phyloP scores from a whole-genome alignment of 805 yeast species.

The Myxozyma kluyveri region DNA sequence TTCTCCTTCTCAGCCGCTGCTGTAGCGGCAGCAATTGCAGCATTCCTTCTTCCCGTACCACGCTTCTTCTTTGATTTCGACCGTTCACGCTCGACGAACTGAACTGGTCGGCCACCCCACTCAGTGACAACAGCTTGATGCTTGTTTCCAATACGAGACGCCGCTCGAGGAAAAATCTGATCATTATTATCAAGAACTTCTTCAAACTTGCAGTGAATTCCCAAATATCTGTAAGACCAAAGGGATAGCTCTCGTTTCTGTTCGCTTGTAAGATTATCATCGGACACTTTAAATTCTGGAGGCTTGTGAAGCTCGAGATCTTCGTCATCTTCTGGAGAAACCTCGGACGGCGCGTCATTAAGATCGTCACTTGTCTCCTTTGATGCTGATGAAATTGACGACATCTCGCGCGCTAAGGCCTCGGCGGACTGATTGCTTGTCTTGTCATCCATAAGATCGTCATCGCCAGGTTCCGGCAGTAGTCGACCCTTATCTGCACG shows the following conservation, averaged over 20 bases:
- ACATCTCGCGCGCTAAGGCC: not conserved
- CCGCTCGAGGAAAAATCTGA: slow-evolving; percentile 76
- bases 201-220: slow-evolving; percentile 68
- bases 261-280: slow-evolving; percentile 32
- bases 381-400: not conserved
- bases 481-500: slow-evolving; percentile 39
- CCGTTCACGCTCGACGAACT: slow-evolving; percentile 41
- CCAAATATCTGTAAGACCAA: slow-evolving; percentile 80
- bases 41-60: slow-evolving; percentile 29
- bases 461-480: slow-evolving; percentile 20
- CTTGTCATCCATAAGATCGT: slow-evolving; percentile 6
- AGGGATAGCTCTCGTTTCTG: slow-evolving; percentile 34
- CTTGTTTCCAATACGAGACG: slow-evolving; percentile 69
- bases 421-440: not conserved
- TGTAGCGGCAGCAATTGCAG: not conserved
- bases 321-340: slow-evolving; percentile 5
- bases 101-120: slow-evolving; percentile 64
- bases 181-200: slow-evolving; percentile 77
- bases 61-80: slow-evolving; percentile 36
- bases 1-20: not conserved
- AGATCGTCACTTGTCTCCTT: not conserved
- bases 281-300: slow-evolving; percentile 34
- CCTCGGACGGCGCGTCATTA: not conserved
- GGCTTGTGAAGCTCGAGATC: slow-evolving; percentile 8
- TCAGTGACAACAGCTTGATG: slow-evolving; percentile 61